Conservation (phyloP, 805 yeast genomes). For the Saturnispora halmiae region DNA sequence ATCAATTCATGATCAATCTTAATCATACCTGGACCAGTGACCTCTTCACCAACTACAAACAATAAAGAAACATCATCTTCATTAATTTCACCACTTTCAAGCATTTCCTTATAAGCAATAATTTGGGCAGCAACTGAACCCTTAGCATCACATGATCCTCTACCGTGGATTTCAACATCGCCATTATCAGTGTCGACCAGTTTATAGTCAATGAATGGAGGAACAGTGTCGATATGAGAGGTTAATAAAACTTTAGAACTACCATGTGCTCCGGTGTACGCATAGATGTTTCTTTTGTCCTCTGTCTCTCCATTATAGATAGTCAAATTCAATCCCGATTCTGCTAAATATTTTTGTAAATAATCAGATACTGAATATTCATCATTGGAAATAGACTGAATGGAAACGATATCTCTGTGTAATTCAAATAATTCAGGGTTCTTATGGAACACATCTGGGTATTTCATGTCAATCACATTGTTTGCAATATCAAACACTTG, state of each 20-base stretch:
- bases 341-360: slow-evolving; percentile 35
- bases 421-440: slow-evolving; percentile 22
- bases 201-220: slow-evolving; percentile 49
- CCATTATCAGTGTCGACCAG: slow-evolving; percentile 17
- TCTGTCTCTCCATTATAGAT: slow-evolving; percentile 10
- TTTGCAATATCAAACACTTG: not conserved
- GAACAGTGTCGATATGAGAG: slow-evolving; percentile 66
- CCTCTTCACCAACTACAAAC: slow-evolving; percentile 66
- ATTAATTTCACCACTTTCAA: slow-evolving; percentile 28
- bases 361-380: slow-evolving; percentile 33
- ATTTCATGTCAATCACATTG: not conserved
- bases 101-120: slow-evolving; percentile 41
- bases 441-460: slow-evolving; percentile 8
- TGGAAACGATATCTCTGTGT: slow-evolving; percentile 30
- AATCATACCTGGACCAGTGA: slow-evolving; percentile 56
- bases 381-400: slow-evolving; percentile 29
- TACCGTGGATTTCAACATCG: slow-evolving; percentile 47
- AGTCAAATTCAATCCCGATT: slow-evolving; percentile 44
- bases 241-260: slow-evolving; percentile 42
- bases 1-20: slow-evolving; percentile 31
- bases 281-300: slow-evolving; percentile 36
- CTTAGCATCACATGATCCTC: slow-evolving; percentile 68
- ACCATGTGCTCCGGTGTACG: slow-evolving; percentile 39
- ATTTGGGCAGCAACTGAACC: slow-evolving; percentile 59
- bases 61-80: slow-evolving; percentile 52